Percentiles rank a stretch among this genome's conserved stretches.
phyloP scores from a whole-genome alignment of 2,329 filamentous ascomycete genomes.

The Coniochaeta hoffmannii region DNA sequence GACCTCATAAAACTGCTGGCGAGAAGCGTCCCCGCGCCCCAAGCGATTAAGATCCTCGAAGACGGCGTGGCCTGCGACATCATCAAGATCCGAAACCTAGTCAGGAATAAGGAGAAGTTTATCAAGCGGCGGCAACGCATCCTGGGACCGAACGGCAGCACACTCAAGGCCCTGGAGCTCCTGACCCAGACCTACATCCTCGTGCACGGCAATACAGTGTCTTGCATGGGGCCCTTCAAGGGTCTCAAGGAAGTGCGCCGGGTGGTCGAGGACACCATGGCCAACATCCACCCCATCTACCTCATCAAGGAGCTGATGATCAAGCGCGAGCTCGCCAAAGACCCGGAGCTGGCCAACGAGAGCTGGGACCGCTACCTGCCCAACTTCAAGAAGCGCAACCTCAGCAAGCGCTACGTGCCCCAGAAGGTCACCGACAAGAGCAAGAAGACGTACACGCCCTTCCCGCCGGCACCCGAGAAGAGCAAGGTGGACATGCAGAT shows the following conservation, averaged over 20 bases:
- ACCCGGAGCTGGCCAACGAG: constrained; percentile 75
- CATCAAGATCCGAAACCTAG: constrained; percentile 87
- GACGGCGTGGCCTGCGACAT: constrained; percentile 90
- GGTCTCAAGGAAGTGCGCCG: constrained; percentile 86
- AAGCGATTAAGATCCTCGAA: constrained; percentile 90
- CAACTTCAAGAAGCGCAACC: constrained; percentile 90
- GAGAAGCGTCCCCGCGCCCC: constrained; percentile 83
- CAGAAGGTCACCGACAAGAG: constrained; percentile 84
- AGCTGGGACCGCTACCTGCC: constrained; percentile 95
- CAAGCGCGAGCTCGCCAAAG: constrained; percentile 72
- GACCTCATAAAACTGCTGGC: constrained; percentile 92
- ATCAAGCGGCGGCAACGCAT: constrained; percentile 92
- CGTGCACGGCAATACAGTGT: constrained; percentile 94
- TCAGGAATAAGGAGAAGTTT: constrained; percentile 90
- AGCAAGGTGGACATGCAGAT: constrained; percentile 98
- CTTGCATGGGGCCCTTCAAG: constrained; percentile 86
- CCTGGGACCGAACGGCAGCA: constrained; percentile 83
- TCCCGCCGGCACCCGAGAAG: constrained; percentile 95
- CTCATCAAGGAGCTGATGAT: constrained; percentile 69
- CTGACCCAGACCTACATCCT: constrained; percentile 88
- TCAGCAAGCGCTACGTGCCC: constrained; percentile 76
- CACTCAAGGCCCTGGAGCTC: constrained; percentile 87
- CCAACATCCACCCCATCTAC: constrained; percentile 95
- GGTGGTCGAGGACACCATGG: constrained; percentile 92
- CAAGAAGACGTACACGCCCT: constrained; percentile 94